A percentile compares a stretch with the other conserved stretches of the same genome.
These are phyloP conservation scores for Vigna nakashimae DNA, from an alignment of 306 rosid species.

Conservation along the genomic window DNA sequence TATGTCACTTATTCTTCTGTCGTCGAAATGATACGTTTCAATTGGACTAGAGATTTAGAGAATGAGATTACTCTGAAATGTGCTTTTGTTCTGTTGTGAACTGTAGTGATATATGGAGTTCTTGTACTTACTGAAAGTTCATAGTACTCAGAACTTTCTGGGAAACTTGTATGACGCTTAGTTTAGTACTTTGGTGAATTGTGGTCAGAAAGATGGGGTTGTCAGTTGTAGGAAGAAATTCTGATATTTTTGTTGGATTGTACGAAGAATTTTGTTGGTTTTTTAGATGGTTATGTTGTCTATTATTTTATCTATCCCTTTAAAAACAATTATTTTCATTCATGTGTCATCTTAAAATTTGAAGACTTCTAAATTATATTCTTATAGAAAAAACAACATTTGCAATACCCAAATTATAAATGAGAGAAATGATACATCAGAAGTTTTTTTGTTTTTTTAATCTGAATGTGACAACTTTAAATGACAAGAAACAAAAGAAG, in stretches of 20 bases:
- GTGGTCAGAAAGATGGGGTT: slow-evolving; percentile 17
- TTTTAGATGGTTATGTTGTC: not conserved
- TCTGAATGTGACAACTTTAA: not conserved
- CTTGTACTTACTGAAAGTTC: not conserved
- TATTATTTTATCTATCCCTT: not conserved
- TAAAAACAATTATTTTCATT: not conserved
- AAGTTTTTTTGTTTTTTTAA: not conserved
- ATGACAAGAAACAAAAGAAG: not conserved
- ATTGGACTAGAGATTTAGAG: slow-evolving; percentile 10
- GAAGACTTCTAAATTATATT: not conserved
- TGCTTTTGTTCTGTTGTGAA: slow-evolving; percentile 3
- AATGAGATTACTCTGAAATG: not conserved
- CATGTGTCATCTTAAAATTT: not conserved
- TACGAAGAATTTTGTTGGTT: not conserved
- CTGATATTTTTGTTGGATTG: not conserved
- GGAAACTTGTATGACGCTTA: not conserved
- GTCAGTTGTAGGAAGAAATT: slow-evolving; percentile 1
- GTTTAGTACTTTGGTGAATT: not conserved
- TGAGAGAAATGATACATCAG: not conserved
- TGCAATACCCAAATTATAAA: not conserved
- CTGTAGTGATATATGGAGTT: not conserved
- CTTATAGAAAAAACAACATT: too few species aligned
- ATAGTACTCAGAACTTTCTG: not conserved
- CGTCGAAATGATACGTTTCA: not conserved
- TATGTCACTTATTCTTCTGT: not conserved